Base-by-base conservation (phyloP, 140 eudicot species). In the Bidens hawaiensis region DNA sequence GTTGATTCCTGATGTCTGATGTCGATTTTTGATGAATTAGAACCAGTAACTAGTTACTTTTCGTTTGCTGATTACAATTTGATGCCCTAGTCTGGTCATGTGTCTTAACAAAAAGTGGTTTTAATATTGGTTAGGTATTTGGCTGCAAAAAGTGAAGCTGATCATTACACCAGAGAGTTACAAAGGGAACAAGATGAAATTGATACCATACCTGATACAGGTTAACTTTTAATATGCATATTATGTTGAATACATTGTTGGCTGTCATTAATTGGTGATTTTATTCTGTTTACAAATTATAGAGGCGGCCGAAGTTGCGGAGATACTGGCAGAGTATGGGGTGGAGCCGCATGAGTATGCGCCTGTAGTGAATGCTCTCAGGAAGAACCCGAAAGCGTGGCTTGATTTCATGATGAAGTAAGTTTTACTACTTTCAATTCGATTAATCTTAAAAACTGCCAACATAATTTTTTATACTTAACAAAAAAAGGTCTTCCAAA, bases 331-430 rank as follows among this genome's bases (percentile, higher is more conserved):
- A 2, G 86, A 91, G 40, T 91, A 78, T 55, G 99, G 99, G 49
- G 71, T 91, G 59, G 81, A 82, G 78, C 93, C 96, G 13, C 93
- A 85, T 38, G 99, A 91, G 76, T 91, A 91, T 63, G 53, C 68
- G 14, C 99, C 99, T 2, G 93, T 91, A 34, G 96, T 91, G 63
- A 82, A 82, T 67, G 89, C 99, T 65, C 82, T 91, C 28, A 78
- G 93, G 65, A 82, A 82, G 83, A 91, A 82, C 71, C 99, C 99
- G 23, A 77, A 88, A 72, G 96, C 99, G 59, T 91, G 96, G 99
- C 95, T 91, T 62, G 96, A 91, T 69, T 91, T 91, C 63, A 91
- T 91, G 99, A 91, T 91, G 99, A 91, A 91, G 99, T 91, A 77
- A 72, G 87, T 64, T 15, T 57, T 70, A 15, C 55, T 51, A 26